phyloP scores from a whole-genome alignment of 2,329 filamentous ascomycete genomes.

The Talaromyces sp. region DNA sequence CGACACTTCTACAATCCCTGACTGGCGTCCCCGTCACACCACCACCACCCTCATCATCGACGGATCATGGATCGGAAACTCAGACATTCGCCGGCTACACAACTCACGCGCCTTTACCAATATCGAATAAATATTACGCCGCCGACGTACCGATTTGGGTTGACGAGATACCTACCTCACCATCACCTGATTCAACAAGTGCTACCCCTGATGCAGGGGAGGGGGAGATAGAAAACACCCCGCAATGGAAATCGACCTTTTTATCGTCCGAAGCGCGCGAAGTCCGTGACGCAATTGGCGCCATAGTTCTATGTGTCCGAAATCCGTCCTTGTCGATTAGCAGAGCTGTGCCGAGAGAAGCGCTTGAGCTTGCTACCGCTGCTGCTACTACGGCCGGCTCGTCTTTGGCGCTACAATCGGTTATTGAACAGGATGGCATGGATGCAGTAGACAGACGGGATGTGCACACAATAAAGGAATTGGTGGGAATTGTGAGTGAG shows the following conservation, averaged over 20 bases:
- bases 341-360: conserved; percentile 4
- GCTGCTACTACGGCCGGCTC: neutral
- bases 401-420: neutral
- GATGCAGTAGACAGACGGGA: conserved; percentile 19
- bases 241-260: conserved; percentile 42
- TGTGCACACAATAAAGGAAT: conserved; percentile 29
- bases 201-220: neutral
- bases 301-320: conserved; percentile 38
- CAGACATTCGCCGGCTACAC: conserved; percentile 46
- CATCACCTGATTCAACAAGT: neutral
- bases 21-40: conserved; percentile 32
- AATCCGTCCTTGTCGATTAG: conserved; percentile 23
- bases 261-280: conserved; percentile 40
- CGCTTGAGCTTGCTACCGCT: neutral
- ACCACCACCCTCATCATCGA: conserved; percentile 21
- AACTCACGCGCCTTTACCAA: conserved; percentile 40
- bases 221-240: conserved; percentile 12
- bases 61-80: neutral
- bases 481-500: conserved; percentile 37
- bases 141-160: conserved; percentile 47
- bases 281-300: conserved; percentile 46
- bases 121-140: conserved; percentile 45
- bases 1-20: conserved; percentile 35
- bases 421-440: conserved; percentile 12
- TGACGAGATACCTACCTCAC: conserved; percentile 40